Percentiles rank a stretch among this genome's conserved stretches.
These are phyloP conservation scores for Peronosclerospora sorghi DNA, from an alignment of 352 stramenopile genomes.

Conservation along the genomic window DNA sequence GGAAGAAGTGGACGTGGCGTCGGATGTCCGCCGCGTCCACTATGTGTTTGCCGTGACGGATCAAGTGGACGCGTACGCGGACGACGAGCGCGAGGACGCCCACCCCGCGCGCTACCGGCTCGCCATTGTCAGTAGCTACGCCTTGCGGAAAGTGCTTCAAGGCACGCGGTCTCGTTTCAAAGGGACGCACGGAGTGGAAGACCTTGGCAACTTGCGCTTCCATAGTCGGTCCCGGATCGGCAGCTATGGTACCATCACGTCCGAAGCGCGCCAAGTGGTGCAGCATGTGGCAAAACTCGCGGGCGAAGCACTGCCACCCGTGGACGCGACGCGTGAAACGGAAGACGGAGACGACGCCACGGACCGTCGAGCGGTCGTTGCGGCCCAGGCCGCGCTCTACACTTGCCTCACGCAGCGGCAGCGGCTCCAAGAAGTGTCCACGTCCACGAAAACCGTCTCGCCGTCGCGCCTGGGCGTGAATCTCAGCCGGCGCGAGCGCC, in stretches of 20 bases:
- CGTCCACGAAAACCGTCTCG: slow-evolving; percentile 29
- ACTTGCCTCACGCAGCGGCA: slow-evolving; percentile 40
- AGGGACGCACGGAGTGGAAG: slow-evolving; percentile 7
- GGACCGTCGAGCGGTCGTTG: slow-evolving; percentile 13
- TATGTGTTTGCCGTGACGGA: slow-evolving; percentile 46
- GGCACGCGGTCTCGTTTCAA: slow-evolving; percentile 13
- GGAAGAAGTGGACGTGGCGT: slow-evolving; percentile 57
- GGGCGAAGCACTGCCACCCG: slow-evolving; percentile 4
- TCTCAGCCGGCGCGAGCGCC: slow-evolving; percentile 43
- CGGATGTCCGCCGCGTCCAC: slow-evolving; percentile 45
- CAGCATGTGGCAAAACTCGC: slow-evolving; percentile 24
- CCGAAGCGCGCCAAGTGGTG: slow-evolving; percentile 35
- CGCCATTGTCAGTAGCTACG: slow-evolving; percentile 56
- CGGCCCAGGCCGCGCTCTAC: slow-evolving; percentile 48
- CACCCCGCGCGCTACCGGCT: slow-evolving; percentile 14
- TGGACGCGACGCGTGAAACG: slow-evolving; percentile 10
- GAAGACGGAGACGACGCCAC: slow-evolving; percentile 7
- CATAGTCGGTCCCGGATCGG: slow-evolving; percentile 60
- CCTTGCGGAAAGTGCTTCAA: slow-evolving; percentile 35
- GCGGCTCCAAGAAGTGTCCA: slow-evolving; percentile 34
- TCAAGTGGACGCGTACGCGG: slow-evolving; percentile 19
- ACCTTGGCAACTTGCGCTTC: slow-evolving; percentile 35
- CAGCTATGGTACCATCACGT: slow-evolving; percentile 60
- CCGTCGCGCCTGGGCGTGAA: slow-evolving; percentile 54
- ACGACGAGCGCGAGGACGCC: slow-evolving; percentile 8